Evolutionary conservation across 148 eudicot species (phyloP), one percentile per base, ranked within the genome.

Genomic region (Rhododendron ovatum): DNA sequence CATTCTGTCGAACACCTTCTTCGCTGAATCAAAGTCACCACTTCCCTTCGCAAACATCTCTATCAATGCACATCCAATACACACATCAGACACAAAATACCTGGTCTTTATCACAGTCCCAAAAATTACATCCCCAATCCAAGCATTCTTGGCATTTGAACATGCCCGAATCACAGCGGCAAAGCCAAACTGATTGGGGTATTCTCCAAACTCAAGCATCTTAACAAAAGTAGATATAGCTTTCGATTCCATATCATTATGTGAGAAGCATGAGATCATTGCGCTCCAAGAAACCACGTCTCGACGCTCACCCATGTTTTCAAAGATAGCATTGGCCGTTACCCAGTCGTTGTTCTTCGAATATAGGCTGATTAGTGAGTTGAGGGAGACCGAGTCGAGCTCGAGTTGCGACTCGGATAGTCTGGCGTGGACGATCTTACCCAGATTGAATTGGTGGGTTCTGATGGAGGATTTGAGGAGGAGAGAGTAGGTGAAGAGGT

Each of bases 221-320:
- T 92, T 89, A 24, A 91, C 18, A 78, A 94, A 93, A 50, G 89
- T 76, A 14, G 53, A 59, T 41, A 94, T 35, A 6, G 94, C 92
- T 76, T 86, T 76, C 45, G 39, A 84, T 24, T 85, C 84, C 91
- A 92, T 71, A 20, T 89, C 91, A 43, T 86, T 91, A 26, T 85
- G 91, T 1, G 91, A 90, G 57, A 88, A 94, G 73, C 95, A 89
- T 1, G 94, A 92, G 48, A 94, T 92, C 91, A 94, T 91, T 2
- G 94, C 93, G 71, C 94, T 92, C 92, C 92, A 94, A 8, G 94
- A 88, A 15, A 93, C 98, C 85, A 91, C 65, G 81, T 94, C 95
- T 45, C 92, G 83, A 6, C 59, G 81, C 83, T 80, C 87, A 20
- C 84, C 88, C 94, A 91, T 92, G 24, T 74, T 14, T 10, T 89